Percentiles rank a stretch among this genome's conserved stretches.
phyloP scores from a whole-genome alignment of 257 asterid species.

The Solanum appendiculatum region DNA sequence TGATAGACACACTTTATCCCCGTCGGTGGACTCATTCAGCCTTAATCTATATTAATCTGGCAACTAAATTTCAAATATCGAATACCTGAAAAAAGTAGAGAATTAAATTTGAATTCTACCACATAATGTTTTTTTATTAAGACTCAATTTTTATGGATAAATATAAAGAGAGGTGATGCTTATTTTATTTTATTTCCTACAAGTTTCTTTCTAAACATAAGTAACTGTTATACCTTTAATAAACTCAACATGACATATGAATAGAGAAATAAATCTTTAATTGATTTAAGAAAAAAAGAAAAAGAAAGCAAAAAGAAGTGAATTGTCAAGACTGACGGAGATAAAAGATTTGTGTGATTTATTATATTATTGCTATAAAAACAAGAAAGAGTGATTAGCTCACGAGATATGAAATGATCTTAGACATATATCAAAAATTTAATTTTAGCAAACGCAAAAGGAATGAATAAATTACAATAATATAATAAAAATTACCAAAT shows the following conservation, averaged over 20 bases:
- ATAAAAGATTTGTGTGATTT: background rate
- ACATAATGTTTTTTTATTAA: too few relatives aligned
- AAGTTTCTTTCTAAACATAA: background rate
- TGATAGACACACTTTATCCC: background rate
- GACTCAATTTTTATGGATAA: background rate
- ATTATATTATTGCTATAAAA: background rate
- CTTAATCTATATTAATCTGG: background rate
- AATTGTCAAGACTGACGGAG: background rate
- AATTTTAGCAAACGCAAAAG: background rate
- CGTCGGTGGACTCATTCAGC: background rate
- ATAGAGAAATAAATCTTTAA: background rate
- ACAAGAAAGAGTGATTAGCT: background rate
- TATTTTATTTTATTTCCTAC: background rate
- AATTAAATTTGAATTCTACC: background rate
- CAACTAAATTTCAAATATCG: background rate
- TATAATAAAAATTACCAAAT: background rate
- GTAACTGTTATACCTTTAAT: background rate
- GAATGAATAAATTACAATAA: background rate
- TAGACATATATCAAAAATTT: background rate
- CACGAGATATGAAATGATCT: background rate
- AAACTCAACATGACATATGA: background rate
- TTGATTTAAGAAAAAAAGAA: background rate
- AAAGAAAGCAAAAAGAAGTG: background rate
- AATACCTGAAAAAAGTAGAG: background rate
- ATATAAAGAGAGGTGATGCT: background rate